Base-by-base conservation (phyloP, 2,329 filamentous ascomycete genomes). In the Corinectria fuckeliana region DNA sequence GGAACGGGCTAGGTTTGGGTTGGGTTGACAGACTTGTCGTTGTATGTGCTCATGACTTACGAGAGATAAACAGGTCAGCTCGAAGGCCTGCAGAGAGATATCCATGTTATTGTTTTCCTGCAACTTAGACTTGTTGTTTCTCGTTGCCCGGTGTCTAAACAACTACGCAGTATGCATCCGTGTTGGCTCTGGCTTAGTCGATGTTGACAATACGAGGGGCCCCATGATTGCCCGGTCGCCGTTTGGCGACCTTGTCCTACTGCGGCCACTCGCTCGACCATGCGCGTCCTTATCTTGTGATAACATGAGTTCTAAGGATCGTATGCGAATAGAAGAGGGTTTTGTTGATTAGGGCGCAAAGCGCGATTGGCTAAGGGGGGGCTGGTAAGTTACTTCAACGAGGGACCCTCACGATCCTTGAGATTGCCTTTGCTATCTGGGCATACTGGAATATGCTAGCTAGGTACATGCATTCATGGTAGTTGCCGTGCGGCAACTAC, bases 1-100 rank as follows among this genome's bases (percentile, higher is more conserved):
- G 53, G 36, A 30, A 36, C 13, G 39, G 58, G 23, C 47, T 52
- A 26, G 56, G 58, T 63, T 51, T 30, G 47, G 65, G 42, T 21
- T 51, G 63, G 60, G 66, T 53, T 67, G 57, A 49, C 64, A 55
- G 50, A 28, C 38, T 55, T 70, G 45, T 60, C 45, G 56, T 61
- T 62, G 54, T 58, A 70, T 60, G 68, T 56, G 68, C 61, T 67
- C 45, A 70, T 65, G 68, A 70, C 55, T 70, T 66, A 70, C 66
- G 68, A 70, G 68, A 63, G 66, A 70, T 70, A 70, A 69, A 70
- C 66, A 68, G 60, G 61, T 55, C 51, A 56, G 61, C 63, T 53
- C 39, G 50, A 30, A 55, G 48, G 57, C 62, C 63, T 61, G 63
- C 56, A 66, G 64, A 60, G 65, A 70, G 70, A 70, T 70, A 50